Percentiles rank a stretch among this genome's conserved stretches.
Evolutionary conservation across 495 filamentous ascomycete species (phyloP).

Genomic region (Antarctomyces pellizariae): DNA sequence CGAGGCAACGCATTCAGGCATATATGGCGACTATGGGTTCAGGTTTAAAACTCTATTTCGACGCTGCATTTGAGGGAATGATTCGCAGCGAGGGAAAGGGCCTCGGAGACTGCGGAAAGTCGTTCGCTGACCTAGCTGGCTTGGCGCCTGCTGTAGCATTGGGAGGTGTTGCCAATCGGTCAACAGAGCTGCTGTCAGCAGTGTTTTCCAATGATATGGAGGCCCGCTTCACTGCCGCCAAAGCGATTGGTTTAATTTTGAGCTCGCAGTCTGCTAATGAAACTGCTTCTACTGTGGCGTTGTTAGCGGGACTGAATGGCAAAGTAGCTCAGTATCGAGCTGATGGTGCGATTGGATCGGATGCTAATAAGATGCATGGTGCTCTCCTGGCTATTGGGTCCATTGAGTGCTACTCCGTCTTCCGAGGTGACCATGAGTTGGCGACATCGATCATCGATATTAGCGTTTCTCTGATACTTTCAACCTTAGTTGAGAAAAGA

Average conservation of each 20-base stretch:
- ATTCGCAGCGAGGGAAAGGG: slow-evolving; percentile 21
- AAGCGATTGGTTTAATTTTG: slow-evolving; percentile 58
- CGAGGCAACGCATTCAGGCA: slow-evolving; percentile 29
- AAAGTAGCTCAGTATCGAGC: too few species aligned
- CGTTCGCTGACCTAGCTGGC: slow-evolving; percentile 44
- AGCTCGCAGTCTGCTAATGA: slow-evolving; percentile 33
- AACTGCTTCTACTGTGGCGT: slow-evolving; percentile 4
- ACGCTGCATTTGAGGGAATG: slow-evolving; percentile 34
- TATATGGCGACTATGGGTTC: slow-evolving; percentile 14
- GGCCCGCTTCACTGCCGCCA: slow-evolving; percentile 35
- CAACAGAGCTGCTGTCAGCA: slow-evolving; percentile 26
- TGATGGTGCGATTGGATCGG: slow-evolving; percentile 32
- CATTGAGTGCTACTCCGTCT: too few species aligned
- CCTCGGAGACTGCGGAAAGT: slow-evolving; percentile 28
- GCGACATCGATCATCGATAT: too few species aligned
- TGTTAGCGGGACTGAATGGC: background rate
- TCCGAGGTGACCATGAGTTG: too few species aligned
- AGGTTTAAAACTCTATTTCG: slow-evolving; percentile 11
- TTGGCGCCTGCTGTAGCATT: slow-evolving; percentile 31
- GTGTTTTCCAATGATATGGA: slow-evolving; percentile 45
- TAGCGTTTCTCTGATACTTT: too few species aligned
- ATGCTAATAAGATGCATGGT: slow-evolving; percentile 35
- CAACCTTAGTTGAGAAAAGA: slow-evolving; percentile 6
- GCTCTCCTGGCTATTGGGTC: slow-evolving; percentile 14
- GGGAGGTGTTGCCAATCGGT: slow-evolving; percentile 21